Evolutionary conservation across 2,329 filamentous ascomycete genomes (phyloP), one percentile per base, ranked within the genome.

Genomic region (Colletotrichum kahawae): DNA sequence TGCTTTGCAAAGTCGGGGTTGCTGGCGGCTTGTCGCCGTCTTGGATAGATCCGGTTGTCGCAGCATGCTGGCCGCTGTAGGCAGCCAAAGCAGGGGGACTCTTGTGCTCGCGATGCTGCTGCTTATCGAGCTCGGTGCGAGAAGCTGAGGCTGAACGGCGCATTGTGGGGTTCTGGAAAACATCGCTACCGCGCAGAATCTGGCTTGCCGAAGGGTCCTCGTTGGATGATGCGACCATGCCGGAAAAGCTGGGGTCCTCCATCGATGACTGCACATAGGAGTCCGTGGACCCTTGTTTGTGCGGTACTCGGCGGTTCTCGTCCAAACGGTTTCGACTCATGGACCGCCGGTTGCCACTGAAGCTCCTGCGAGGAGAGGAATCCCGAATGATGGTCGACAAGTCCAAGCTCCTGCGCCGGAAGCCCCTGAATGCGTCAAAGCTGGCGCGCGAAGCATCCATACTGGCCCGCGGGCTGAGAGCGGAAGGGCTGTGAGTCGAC

Each of bases 121-220:
- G 69, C 77, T 65, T 73, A 9, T 77, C 76, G 10, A 74, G 69
- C 12, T 78, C 78, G 10, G 74, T 66, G n/a, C 76, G 76, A n/a
- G 76, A 70, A 24, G 48, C 82, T 0, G 88, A 89, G 2, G 80
- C 82, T 0, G 89, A 89, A 12, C 87, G 86, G 31, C 86, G 88
- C 80, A 95, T 90, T 0, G 93, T 94, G 18, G 95, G 95, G 31
- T 92, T 93, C 78, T 94, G 92, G 80, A 99, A 98, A 10, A 98
- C 94, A 79, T 97, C 95, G 79, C 95, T 98, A 38, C 94, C 92
- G 68, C 92, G 91, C 10, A 99, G 86, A 48, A 98, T 98, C 83
- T 98, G 95, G 82, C 96, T 98, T 4, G 95, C 96, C 5, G 96
- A 97, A 63, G 93, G 93, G 73, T 96, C 95, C 56, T 96, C 94